These are phyloP conservation scores for Venturia carpophila DNA, from an alignment of 2,329 filamentous ascomycete genomes.

Conservation along the genomic window DNA sequence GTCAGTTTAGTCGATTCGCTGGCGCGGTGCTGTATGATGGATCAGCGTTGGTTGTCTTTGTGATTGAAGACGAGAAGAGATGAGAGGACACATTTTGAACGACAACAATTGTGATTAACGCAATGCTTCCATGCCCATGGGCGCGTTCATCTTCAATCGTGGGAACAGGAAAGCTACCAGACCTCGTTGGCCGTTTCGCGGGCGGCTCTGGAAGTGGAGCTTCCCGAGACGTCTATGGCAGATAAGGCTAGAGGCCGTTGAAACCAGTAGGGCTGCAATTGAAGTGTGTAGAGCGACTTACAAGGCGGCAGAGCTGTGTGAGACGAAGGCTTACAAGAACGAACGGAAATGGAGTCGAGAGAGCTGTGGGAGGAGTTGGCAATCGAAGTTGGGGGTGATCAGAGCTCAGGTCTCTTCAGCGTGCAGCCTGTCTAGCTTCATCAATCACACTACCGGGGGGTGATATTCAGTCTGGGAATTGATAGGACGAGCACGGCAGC, in stretches of 20 bases:
- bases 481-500: not conserved
- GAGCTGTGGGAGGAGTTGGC: not conserved
- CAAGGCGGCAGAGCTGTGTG: not conserved
- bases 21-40: not conserved
- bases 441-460: not conserved
- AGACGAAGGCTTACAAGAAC: not conserved
- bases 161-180: not conserved
- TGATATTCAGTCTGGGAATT: not conserved
- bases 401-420: not conserved
- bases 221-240: not conserved
- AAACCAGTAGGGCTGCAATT: not conserved
- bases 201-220: not conserved
- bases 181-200: not conserved
- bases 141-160: not conserved
- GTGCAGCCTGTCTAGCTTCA: conserved; percentile 2
- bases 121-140: not conserved
- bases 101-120: too few species aligned
- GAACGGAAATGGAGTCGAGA: not conserved
- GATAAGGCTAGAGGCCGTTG: not conserved
- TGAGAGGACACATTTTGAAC: not conserved
- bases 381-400: not conserved
- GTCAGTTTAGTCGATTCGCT: not conserved
- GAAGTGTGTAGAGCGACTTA: not conserved
- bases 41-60: not conserved
- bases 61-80: not conserved